Percentiles rank a stretch among this genome's conserved stretches.
phyloP scores from a whole-genome alignment of 179 eudicot genomes.

The Silene coronaria region DNA sequence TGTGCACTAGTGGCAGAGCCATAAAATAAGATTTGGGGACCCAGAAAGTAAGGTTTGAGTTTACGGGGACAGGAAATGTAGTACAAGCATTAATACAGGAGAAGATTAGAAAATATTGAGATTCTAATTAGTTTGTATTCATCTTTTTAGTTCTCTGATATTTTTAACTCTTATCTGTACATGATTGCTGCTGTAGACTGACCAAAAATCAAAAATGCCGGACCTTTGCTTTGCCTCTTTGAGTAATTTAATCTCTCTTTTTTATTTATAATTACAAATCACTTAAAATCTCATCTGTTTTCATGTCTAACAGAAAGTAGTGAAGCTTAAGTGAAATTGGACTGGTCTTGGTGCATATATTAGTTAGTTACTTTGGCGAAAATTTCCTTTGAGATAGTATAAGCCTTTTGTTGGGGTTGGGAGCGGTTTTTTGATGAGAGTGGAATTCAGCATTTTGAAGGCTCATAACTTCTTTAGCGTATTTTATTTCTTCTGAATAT shows the following conservation, averaged over 20 bases:
- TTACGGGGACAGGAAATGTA: neutral
- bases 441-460: neutral
- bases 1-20: no score
- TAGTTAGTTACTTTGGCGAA: no score
- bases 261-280: neutral
- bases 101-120: neutral
- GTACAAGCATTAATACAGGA: neutral
- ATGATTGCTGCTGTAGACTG: neutral
- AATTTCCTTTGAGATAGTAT: neutral
- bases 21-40: no score
- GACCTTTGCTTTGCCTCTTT: neutral
- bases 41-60: no score
- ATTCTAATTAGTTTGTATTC: no score
- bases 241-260: neutral
- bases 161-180: no score
- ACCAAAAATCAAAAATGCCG: neutral
- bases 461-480: neutral
- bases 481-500: no score
- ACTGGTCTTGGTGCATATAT: no score
- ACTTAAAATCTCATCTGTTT: neutral
- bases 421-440: neutral
- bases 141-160: no score
- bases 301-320: neutral
- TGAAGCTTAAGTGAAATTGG: no score
- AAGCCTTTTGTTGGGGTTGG: neutral